phyloP scores from a whole-genome alignment of 371 early-diverging fungal genomes.

The Lichtheimia ornata region DNA sequence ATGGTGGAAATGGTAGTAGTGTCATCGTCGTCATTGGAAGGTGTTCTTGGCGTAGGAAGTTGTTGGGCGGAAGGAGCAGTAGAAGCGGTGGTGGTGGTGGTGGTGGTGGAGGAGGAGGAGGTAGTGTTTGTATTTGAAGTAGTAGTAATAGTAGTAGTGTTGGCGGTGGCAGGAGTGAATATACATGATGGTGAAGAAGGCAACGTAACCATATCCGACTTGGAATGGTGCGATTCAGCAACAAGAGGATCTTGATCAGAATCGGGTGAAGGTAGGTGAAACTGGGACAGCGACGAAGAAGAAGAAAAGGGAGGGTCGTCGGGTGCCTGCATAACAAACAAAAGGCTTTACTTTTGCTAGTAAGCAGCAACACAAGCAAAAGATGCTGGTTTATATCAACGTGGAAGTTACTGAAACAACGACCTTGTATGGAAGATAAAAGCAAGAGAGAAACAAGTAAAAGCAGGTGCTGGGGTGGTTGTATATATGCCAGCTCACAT shows the following conservation, averaged over 20 bases:
- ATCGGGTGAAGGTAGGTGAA: conserved; percentile 9
- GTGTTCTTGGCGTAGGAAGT: conserved; percentile 1
- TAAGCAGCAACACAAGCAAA: too few relatives aligned
- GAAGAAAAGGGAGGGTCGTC: not conserved
- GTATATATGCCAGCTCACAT: too few relatives aligned
- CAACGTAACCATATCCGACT: conserved; percentile 9
- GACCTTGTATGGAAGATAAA: too few relatives aligned
- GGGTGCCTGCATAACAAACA: conserved; percentile 18
- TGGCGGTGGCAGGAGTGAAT: not conserved
- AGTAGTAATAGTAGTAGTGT: not conserved
- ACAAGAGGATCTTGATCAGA: conserved; percentile 5
- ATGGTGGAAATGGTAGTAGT: not conserved
- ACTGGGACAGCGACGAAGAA: not conserved
- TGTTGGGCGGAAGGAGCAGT: not conserved
- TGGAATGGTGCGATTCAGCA: too few relatives aligned
- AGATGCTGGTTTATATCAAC: too few relatives aligned
- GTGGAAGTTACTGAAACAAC: too few relatives aligned
- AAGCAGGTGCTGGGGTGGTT: too few relatives aligned
- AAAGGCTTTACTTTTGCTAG: too few relatives aligned
- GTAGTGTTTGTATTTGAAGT: not conserved
- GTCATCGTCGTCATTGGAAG: conserved; percentile 6
- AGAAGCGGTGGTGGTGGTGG: not conserved
- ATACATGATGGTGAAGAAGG: conserved; percentile 7
- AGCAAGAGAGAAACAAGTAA: too few relatives aligned
- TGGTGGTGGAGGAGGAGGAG: too few relatives aligned